Conservation (phyloP, 306 rosid species). For the Prunus campanulata region DNA sequence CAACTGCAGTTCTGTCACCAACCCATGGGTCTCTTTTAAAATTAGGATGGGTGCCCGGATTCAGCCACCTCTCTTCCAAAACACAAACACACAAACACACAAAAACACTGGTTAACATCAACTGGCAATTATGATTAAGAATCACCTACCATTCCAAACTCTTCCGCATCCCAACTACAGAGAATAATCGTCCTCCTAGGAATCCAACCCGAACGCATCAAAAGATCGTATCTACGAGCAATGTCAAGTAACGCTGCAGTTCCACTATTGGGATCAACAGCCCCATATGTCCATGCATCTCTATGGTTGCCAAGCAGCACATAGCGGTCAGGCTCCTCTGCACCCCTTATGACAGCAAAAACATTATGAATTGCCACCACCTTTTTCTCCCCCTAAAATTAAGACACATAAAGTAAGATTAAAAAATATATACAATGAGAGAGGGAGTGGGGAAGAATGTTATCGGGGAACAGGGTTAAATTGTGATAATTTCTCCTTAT, state of each 20-base stretch:
- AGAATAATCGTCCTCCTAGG: slow-evolving; percentile 65
- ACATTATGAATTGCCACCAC: slow-evolving; percentile 66
- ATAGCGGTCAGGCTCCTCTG: slow-evolving; percentile 82
- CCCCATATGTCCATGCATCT: slow-evolving; percentile 98
- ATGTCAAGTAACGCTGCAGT: slow-evolving; percentile 89
- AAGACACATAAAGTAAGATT: background rate
- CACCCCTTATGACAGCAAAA: slow-evolving; percentile 75
- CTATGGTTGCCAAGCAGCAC: slow-evolving; percentile 95
- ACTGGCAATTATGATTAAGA: background rate
- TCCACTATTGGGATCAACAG: slow-evolving; percentile 97
- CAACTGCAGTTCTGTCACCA: background rate
- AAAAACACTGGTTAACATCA: background rate
- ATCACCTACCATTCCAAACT: slow-evolving; percentile 42
- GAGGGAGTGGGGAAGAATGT: background rate
- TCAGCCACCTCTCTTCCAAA: background rate
- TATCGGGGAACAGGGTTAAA: background rate
- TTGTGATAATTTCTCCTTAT: background rate
- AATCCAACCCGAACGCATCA: slow-evolving; percentile 60
- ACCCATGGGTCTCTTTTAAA: background rate
- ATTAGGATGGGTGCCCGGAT: slow-evolving; percentile 1
- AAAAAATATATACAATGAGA: background rate
- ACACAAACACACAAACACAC: background rate
- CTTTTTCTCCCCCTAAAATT: slow-evolving; percentile 75
- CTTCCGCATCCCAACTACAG: slow-evolving; percentile 52
- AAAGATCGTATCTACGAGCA: slow-evolving; percentile 74